Evolutionary conservation across 1,284 basidiomycete genomes (phyloP), one percentile per base, ranked within the genome.

Genomic region (Puccinia novopanici): DNA sequence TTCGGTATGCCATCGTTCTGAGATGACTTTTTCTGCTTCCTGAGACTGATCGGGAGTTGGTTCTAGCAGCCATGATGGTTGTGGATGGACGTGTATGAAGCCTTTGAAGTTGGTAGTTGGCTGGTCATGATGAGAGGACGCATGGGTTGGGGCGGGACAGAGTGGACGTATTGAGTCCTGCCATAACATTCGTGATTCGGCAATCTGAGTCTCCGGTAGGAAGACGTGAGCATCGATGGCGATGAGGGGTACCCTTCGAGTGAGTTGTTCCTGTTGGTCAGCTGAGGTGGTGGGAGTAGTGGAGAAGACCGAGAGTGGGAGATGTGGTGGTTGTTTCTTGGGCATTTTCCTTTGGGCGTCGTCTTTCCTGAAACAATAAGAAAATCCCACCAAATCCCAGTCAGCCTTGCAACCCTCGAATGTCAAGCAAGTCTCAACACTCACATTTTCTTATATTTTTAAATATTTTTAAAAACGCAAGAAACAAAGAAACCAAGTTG

Each of bases 221-320:
- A 40, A 59, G 30, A 80, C 70, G 40, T 80, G 78, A 17, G 78
- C 30, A 74, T 80, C 78, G 37, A 80, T 74, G 48, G 50, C 55
- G 45, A 80, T 3, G 27, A 74, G 27, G 12, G 71, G 78, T n/a
- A 45, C 48, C 40, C 54, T 72, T 13, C 77, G 52, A 27, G 30
- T 63, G 40, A 48, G 67, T 27, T 34, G 40, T 45, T n/a, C 65
- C 40, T 55, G 40, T 48, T 19, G 42, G 40, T 27, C 34, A 48
- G 77, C 37, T 59, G 30, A 30, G 55, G 27, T 19, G 10, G 30
- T 40, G 68, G 78, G 48, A 30, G n/a, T 74, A 50, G 78, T 50
- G 63, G 78, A 65, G 59, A 74, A 80, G 19, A 59, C 34, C 17
- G 45, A 54, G 27, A 80, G 68, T 2, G 78, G 59, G 30, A 80